Evolutionary conservation across 148 eudicot species (phyloP), one percentile per base, ranked within the genome.

Genomic region (Selenicereus undatus): DNA sequence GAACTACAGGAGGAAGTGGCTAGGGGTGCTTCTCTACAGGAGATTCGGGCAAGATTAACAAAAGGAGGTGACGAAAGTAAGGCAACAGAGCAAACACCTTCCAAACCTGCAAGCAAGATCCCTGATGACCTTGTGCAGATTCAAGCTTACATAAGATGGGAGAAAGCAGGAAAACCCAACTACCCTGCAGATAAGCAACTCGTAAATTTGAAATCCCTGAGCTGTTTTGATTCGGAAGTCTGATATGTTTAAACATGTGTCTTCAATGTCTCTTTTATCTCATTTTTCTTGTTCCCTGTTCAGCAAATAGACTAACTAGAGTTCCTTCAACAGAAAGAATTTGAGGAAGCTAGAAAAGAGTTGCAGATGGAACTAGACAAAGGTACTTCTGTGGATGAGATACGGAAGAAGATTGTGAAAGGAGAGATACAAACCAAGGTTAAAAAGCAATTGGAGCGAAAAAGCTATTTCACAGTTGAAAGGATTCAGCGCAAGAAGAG

Each of bases 311-410:
- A 48, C 52, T 48, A 12, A 48, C 12, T 48, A 10, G 52, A 48
- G 52, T 48, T 48, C 52, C 52, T 48, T 48, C 52, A 48, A 48
- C 14, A 48, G 52, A 48, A 48, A 48, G 52, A 48, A 48, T 14
- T 92, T 85, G 97, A 91, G 88, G 97, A 88, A 87, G 98, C 97
- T 62, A 89, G 95, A 85, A 90, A 91, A 83, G 98, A 94, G 51
- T 85, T 94, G 87, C 93, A 89, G 84, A 80, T 48, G 76, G 97
- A 94, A 86, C 88, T 92, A 36, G 91, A 89, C 76, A 92, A 90
- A 81, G 98, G 97, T 69, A 71, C 82, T 80, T 87, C 93, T 75
- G 56, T 94, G 42, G 89, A 91, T 82, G 95, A 87, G 71, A 87
- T 93, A 87, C 83, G 88, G 78, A 89, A 86, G 79, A 95, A 91